Evolutionary conservation across 2,329 filamentous ascomycete genomes (phyloP), one percentile per base, ranked within the genome.

Genomic region (Furcasterigmium sp.): DNA sequence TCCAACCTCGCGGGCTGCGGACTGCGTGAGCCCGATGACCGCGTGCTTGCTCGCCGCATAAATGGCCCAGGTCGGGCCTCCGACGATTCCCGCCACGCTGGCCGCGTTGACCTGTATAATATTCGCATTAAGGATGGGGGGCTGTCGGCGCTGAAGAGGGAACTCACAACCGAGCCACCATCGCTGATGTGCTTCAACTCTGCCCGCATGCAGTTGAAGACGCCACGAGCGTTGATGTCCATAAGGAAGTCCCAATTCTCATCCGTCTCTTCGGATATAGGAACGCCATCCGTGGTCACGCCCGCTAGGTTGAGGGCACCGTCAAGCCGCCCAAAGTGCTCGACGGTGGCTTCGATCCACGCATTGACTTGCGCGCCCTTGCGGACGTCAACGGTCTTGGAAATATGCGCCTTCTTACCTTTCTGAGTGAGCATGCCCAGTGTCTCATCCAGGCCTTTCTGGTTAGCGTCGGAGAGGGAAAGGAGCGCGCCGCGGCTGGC

Each of bases 181-280:
- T 59, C 54, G 20, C 49, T 52, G 42, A 76, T 68, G 1, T 59
- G 57, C 14, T 56, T 60, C 10, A 79, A 45, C 52, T 79, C 54
- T n/a, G 70, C 68, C n/a, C 71, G 59, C 45, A 80, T 47, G 46
- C 72, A 76, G 39, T 74, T 68, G 56, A 78, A 72, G 20, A 71
- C 56, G 5, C 76, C 74, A 8, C 54, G 64, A 7, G 67, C 46
- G 50, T 76, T 76, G 9, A 75, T 65, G 2, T 54, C 51, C 42
- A 75, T 53, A 13, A 68, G 56, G 21, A 56, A 55, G 32, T 68
- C 61, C 68, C 67, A 75, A 17, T 67, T 59, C 1, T 65, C 59
- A 15, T 70, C 62, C 23, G 23, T 26, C 23, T 26, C 23, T 0
- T 56, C 57, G 15, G 65, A 46, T 13, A 60, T 52, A 2, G 51